phyloP scores from a whole-genome alignment of 495 filamentous ascomycete species.

The Collariella sp. region DNA sequence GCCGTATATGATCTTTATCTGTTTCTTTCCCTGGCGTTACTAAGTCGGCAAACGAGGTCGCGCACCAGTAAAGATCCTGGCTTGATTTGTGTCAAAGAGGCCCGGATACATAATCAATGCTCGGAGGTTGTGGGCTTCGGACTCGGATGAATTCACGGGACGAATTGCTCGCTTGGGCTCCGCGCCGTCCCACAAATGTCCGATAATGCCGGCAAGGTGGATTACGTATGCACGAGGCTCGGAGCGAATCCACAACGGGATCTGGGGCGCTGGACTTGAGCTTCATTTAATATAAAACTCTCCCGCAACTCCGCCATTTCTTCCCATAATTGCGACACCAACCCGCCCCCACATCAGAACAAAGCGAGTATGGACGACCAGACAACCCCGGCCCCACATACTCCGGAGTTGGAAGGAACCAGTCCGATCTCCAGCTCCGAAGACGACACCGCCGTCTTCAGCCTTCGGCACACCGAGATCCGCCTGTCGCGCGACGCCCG shows the following conservation, averaged over 20 bases:
- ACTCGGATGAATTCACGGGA: background rate
- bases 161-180: background rate
- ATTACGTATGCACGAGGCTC: background rate
- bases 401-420: background rate
- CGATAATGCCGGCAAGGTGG: background rate
- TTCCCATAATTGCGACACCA: background rate
- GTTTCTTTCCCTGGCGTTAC: too few relatives aligned
- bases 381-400: background rate
- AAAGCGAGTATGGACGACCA: background rate
- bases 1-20: too few relatives aligned
- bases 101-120: too few relatives aligned
- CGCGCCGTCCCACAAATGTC: background rate
- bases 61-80: too few relatives aligned
- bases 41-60: too few relatives aligned
- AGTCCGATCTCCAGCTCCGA: background rate
- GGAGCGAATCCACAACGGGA: background rate
- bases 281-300: background rate
- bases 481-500: conserved; percentile 10
- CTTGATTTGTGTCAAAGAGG: too few relatives aligned
- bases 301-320: background rate
- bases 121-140: background rate
- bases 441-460: conserved; percentile 14
- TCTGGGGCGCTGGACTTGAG: background rate
- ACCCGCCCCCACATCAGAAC: background rate
- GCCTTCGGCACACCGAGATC: conserved; percentile 11